phyloP scores from a whole-genome alignment of 2,329 filamentous ascomycete species.

The Dothideomycetidae sp. region DNA sequence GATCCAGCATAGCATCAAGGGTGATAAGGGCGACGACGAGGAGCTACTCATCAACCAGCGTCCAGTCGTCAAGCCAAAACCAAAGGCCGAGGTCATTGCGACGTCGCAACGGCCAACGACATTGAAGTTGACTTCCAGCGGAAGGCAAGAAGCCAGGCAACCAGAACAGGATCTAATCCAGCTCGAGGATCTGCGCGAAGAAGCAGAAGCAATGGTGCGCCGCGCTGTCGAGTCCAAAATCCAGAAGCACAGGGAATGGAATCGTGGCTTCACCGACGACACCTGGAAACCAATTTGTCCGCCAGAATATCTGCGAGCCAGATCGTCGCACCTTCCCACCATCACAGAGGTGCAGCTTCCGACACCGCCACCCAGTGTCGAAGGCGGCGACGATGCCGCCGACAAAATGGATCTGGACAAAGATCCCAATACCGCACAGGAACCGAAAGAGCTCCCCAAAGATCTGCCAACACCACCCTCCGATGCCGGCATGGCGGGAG shows the following conservation, averaged over 20 bases:
- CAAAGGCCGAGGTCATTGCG: constrained; percentile 35
- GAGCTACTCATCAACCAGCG: constrained; percentile 82
- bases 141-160: constrained; percentile 49
- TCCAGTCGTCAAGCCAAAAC: constrained; percentile 38
- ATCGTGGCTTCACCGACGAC: constrained; percentile 74
- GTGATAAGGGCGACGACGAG: constrained; percentile 82
- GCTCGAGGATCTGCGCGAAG: constrained; percentile 61
- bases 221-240: constrained; percentile 76
- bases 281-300: constrained; percentile 76
- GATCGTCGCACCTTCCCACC: constrained; percentile 18
- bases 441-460: constrained; percentile 16
- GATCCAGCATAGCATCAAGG: constrained; percentile 63
- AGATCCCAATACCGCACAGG: background rate
- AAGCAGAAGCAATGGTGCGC: constrained; percentile 69
- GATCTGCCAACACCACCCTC: constrained; percentile 15
- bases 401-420: constrained; percentile 16
- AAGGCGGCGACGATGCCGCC: constrained; percentile 26
- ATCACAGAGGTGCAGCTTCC: constrained; percentile 23
- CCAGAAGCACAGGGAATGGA: constrained; percentile 81
- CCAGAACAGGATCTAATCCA: constrained; percentile 67
- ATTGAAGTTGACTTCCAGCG: constrained; percentile 31
- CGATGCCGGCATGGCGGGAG: constrained; percentile 13
- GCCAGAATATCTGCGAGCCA: constrained; percentile 41
- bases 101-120: constrained; percentile 52
- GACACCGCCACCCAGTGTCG: constrained; percentile 33